Conservation (phyloP, 768 basidiomycete species). For the Tephrocybe sp. region DNA sequence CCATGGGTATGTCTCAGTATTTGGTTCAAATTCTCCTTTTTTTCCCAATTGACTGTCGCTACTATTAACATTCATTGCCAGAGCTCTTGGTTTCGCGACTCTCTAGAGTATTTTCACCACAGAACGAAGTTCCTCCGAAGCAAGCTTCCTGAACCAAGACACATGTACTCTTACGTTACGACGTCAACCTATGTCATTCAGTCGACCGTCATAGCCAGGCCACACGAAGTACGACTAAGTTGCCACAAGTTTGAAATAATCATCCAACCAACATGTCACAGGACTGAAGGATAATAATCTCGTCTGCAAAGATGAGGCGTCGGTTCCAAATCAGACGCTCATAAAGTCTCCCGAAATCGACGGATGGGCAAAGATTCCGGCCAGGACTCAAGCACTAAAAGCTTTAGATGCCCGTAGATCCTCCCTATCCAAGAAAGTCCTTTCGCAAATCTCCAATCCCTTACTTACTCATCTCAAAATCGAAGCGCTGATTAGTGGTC, state of each 20-base stretch:
- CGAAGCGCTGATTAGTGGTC: too few relatives aligned
- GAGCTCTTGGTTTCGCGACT: constrained; percentile 1
- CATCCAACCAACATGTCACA: too few relatives aligned
- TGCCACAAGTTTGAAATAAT: not conserved
- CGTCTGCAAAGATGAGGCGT: constrained; percentile 38
- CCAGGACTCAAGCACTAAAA: too few relatives aligned
- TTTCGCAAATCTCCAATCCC: too few relatives aligned
- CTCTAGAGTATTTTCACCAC: not conserved
- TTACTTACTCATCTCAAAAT: too few relatives aligned
- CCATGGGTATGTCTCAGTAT: not conserved
- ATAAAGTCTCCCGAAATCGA: too few relatives aligned
- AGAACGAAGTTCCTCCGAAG: not conserved
- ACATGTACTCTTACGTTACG: not conserved
- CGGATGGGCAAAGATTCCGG: too few relatives aligned
- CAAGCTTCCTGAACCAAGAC: not conserved
- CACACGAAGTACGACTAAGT: not conserved
- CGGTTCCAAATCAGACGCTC: too few relatives aligned
- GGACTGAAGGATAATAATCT: not conserved
- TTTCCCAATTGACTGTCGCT: too few relatives aligned
- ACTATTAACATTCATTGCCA: not conserved
- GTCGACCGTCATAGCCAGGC: not conserved
- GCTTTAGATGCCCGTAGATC: too few relatives aligned
- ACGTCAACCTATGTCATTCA: not conserved
- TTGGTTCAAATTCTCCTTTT: not conserved
- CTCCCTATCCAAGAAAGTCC: too few relatives aligned